Conservation (phyloP, 106 monocot genomes). For the Posidonia australis region DNA sequence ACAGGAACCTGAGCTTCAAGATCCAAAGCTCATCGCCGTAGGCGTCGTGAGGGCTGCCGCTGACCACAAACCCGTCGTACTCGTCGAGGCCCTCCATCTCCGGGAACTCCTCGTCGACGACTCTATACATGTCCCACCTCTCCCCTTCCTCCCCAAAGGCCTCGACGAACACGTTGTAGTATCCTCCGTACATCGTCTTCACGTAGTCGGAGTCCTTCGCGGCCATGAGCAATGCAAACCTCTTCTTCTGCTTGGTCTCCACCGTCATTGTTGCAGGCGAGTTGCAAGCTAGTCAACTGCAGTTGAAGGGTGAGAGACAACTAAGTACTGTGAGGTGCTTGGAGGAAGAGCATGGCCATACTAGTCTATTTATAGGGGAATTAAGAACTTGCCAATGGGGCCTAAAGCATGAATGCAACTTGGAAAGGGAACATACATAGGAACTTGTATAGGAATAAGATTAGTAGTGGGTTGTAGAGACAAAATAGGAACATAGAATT, state of each 20-base stretch:
- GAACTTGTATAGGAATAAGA: too few species aligned
- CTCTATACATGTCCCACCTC: conserved; percentile 65
- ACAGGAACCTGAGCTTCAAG: conserved; percentile 40
- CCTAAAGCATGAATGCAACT: too few species aligned
- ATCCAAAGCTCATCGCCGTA: conserved; percentile 70
- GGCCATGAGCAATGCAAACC: conserved; percentile 59
- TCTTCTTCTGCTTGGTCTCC: conserved; percentile 7
- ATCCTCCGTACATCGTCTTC: conserved; percentile 54
- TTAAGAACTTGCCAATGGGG: too few species aligned
- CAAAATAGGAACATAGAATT: too few species aligned
- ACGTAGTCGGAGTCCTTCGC: conserved; percentile 73
- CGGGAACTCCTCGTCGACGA: conserved; percentile 73
- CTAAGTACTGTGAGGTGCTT: too few species aligned
- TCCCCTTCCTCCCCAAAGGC: conserved; percentile 64
- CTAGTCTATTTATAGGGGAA: too few species aligned
- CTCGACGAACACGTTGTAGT: conserved; percentile 64
- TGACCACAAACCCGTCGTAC: conserved; percentile 69
- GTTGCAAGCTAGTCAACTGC: too few species aligned
- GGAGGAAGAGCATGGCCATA: too few species aligned
- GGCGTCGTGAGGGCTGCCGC: conserved; percentile 77
- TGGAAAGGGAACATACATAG: too few species aligned
- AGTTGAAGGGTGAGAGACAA: too few species aligned
- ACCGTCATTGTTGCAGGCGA: background rate
- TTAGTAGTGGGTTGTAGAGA: too few species aligned
- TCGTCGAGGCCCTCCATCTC: conserved; percentile 30